Conservation (phyloP, 306 rosid species). For the Lathyrus oleraceus region DNA sequence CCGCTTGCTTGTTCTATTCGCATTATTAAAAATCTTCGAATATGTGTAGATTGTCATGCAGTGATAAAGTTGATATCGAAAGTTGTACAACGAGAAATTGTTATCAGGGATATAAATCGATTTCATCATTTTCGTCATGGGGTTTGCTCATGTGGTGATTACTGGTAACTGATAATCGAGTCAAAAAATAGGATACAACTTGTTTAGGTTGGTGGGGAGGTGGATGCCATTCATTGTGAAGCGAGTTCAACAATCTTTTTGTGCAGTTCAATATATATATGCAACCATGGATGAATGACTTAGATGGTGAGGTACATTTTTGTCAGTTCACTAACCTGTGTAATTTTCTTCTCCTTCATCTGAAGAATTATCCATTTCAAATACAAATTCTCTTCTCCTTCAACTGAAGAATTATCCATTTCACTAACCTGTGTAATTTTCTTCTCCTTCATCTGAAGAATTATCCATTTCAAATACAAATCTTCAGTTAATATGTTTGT, state of each 20-base stretch:
- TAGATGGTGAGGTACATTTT: neutral
- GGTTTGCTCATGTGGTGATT: slow-evolving; percentile 18
- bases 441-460: neutral
- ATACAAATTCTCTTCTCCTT: neutral
- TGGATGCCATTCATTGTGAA: neutral
- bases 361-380: neutral
- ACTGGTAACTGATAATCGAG: neutral
- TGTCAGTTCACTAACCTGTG: neutral
- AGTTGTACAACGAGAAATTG: slow-evolving; percentile 8
- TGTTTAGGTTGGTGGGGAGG: neutral
- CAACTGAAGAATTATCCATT: neutral
- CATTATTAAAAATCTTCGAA: slow-evolving; percentile 9
- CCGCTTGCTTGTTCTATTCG: neutral
- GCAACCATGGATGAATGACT: neutral
- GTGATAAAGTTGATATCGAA: neutral
- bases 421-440: neutral
- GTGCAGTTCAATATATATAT: neutral
- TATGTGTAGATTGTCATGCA: slow-evolving; percentile 10
- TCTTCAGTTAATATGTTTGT: no score
- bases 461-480: neutral
- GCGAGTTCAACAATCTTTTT: neutral
- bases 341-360: neutral
- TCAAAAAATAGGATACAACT: neutral
- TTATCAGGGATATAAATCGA: slow-evolving; percentile 7
- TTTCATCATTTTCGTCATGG: slow-evolving; percentile 7